phyloP scores from a whole-genome alignment of 176 grass and related monocot species.

The Aegilops sharonensis region DNA sequence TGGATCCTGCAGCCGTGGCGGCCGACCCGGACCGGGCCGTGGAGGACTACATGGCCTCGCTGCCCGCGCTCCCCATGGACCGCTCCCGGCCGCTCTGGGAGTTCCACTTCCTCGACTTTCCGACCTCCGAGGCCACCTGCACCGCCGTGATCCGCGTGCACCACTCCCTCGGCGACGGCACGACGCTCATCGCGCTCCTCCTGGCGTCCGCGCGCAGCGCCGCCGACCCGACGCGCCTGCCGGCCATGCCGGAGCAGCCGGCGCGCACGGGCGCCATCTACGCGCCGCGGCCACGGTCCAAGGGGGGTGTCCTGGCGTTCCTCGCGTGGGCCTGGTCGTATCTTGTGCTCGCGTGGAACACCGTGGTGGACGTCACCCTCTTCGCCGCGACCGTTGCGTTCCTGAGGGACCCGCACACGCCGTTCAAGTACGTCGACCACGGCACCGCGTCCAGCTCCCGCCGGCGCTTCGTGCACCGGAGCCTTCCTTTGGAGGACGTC shows the following conservation, averaged over 20 bases:
- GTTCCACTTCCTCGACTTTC: constrained; percentile 63
- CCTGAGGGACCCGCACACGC: neutral
- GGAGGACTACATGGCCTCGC: constrained; percentile 45
- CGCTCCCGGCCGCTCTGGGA: constrained; percentile 54
- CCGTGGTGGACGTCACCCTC: neutral
- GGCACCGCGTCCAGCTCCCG: neutral
- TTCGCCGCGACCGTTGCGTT: neutral
- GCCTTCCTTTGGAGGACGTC: constrained; percentile 34
- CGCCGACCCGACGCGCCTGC: constrained; percentile 6
- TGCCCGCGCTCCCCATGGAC: constrained; percentile 37
- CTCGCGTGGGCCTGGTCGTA: neutral
- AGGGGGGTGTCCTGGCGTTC: neutral
- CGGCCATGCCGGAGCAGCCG: neutral
- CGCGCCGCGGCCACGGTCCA: neutral
- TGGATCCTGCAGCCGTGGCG: neutral
- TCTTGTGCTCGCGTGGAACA: neutral
- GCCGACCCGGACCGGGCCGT: constrained; percentile 23
- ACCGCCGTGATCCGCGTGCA: constrained; percentile 33
- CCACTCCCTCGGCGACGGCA: constrained; percentile 61
- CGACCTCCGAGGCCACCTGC: constrained; percentile 42
- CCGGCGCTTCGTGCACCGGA: neutral
- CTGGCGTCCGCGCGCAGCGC: constrained; percentile 44
- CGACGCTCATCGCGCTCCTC: constrained; percentile 50
- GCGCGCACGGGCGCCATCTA: neutral
- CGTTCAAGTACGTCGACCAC: neutral